Evolutionary conservation across 164 flowering plant species (phyloP).

Genomic region (Vitis amurensis): DNA sequence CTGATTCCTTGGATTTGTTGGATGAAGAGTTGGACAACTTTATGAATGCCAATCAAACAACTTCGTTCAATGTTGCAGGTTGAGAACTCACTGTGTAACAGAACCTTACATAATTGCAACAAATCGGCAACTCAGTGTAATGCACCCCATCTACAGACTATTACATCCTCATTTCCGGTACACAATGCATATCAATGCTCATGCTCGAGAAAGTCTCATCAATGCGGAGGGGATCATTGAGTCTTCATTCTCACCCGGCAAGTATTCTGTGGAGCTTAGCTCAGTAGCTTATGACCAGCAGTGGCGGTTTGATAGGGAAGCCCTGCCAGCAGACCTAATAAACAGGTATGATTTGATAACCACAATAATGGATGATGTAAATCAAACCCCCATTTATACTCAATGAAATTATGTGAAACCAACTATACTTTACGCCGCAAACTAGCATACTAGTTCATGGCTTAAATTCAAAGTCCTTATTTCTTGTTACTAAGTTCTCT

Average conservation of each 20-base stretch:
- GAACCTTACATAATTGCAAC: constrained; percentile 62
- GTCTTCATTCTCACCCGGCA: constrained; percentile 21
- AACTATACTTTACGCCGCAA: too few species aligned
- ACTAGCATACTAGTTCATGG: too few species aligned
- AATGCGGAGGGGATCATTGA: constrained; percentile 40
- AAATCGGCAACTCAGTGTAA: constrained; percentile 31
- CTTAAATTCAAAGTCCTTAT: too few species aligned
- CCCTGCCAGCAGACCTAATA: constrained; percentile 32
- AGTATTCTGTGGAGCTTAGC: constrained; percentile 46
- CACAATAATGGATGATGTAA: not conserved
- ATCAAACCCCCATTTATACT: too few species aligned
- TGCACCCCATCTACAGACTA: constrained; percentile 72
- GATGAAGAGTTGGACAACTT: too few species aligned
- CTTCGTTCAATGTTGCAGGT: constrained; percentile 13
- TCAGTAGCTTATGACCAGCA: constrained; percentile 46
- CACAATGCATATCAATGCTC: constrained; percentile 80
- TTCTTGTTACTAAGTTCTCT: too few species aligned
- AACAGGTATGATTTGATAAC: constrained; percentile 17
- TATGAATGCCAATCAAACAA: too few species aligned
- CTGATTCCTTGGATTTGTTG: too few species aligned
- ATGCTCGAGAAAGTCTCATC: constrained; percentile 58
- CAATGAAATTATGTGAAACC: too few species aligned
- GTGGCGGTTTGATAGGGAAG: constrained; percentile 41
- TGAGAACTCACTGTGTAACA: constrained; percentile 34
- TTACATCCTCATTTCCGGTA: constrained; percentile 74